Base-by-base conservation (phyloP, 2,329 filamentous ascomycete species). In the Fusarium sp. region DNA sequence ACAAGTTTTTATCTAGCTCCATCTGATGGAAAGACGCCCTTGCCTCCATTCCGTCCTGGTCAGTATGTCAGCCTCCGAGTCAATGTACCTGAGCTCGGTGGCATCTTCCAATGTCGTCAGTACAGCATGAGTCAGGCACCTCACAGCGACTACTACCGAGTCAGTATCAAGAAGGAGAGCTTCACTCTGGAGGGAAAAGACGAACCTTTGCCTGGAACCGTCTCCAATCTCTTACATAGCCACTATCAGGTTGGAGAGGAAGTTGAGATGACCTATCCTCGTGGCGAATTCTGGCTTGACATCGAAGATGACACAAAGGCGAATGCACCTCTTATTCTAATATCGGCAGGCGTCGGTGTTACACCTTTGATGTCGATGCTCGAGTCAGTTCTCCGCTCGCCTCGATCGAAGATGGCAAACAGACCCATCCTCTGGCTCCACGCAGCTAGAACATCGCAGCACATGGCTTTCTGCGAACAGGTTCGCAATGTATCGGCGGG, bases 41-140 rank as follows among this genome's bases (percentile, higher is more conserved):
- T 94, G 36, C 91, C 91, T 17, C 10, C n/a, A 1, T 60, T 60
- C 28, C n/a, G 13, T 10, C 57, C 57, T 30, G 45, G 57, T 11
- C 57, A 60, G 45, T 60, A 60, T 24, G 45, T 60, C 14, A 60
- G 57, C 9, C 57, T 60, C 15, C 45, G 87, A 53, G 80, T 90
- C 12, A 83, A 86, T 50, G 86, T 92, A 2, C 89, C 90, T 0
- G 83, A 84, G 4, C 82, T 88, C 55, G 87, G 87, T 28, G 44
- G 53, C 17, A 87, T 89, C 77, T 82, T 85, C 73, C 92, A 94
- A 79, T 86, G 89, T 15, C 85, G 92, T 51, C 92, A 94, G 81
- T 94, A 93, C 82, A 92, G 90, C 41, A 86, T 94, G 66, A 91
- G 88, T 75, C 90, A 93, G 75, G 85, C 87, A 51, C 90, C 90